Evolutionary conservation across 2,329 filamentous ascomycete species (phyloP), one percentile per base, ranked within the genome.

Genomic region (Podosphaera xanthii): DNA sequence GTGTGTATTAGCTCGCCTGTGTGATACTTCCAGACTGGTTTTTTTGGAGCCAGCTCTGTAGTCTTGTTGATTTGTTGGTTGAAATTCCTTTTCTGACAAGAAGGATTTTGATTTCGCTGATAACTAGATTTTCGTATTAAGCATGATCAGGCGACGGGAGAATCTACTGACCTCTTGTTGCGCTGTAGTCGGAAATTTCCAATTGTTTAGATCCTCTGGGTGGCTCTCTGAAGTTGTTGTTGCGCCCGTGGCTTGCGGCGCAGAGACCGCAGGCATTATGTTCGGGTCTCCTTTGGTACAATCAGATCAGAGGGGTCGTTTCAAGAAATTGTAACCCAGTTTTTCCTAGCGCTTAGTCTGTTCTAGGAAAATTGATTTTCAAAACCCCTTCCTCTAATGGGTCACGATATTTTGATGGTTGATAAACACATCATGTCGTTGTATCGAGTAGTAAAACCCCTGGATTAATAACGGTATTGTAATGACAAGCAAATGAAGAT

Each of bases 231-330:
- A 67, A 10, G 68, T 66, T 60, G 67, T 68, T 60, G 69, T 62
- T 48, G 64, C 61, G 63, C 56, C 66, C 22, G 63, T 63, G 65
- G 66, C 67, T 61, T 69, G 68, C 64, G 68, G 65, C 58, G 67
- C 66, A 60, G 68, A 67, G 63, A 69, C 68, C 64, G 66, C 68
- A 67, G 68, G 68, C 68, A 70, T 70, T 42, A 59, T 61, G 60
- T 54, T 40, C 36, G 36, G 36, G 10, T 40, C 36, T 40, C 10
- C 36, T 40, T 40, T 5, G 36, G 10, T 40, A 6, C 36, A 10
- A 40, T 40, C 6, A 10, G 5, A 40, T 40, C 10, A 40, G 5
- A 40, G 36, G 6, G 36, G 22, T 22, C 22, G 10, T 40, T 40
- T 40, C 36, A 10, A 40, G 6, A 40, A 10, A 40, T 40, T 40